Percentiles rank a stretch among this genome's conserved stretches.
Evolutionary conservation across 192 early-diverging fungal genomes (phyloP).

Genomic region (Entophlyctis luteolus): DNA sequence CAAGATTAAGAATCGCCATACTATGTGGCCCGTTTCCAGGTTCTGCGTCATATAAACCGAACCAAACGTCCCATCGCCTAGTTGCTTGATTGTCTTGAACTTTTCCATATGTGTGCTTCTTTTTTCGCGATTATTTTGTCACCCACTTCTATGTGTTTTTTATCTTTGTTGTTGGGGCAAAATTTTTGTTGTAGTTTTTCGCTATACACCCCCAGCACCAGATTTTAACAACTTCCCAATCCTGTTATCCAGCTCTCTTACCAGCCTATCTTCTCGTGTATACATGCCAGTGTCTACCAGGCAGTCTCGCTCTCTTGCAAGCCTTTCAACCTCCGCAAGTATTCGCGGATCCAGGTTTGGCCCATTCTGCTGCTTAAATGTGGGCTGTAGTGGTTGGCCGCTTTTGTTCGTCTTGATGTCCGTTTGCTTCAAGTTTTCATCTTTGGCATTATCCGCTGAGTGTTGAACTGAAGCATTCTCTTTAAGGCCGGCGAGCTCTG

Average conservation of each 20-base stretch:
- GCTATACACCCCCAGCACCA: no score
- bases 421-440: neutral
- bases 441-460: neutral
- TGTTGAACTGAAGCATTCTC: neutral
- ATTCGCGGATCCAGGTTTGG: slow-evolving; percentile 28
- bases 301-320: slow-evolving; percentile 40
- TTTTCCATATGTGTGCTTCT: slow-evolving; percentile 40
- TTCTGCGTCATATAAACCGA: slow-evolving; percentile 67
- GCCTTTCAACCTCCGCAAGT: slow-evolving; percentile 37
- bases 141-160: no score
- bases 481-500: slow-evolving; percentile 4
- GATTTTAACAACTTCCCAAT: slow-evolving; percentile 26
- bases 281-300: slow-evolving; percentile 45
- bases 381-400: neutral
- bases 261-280: slow-evolving; percentile 38
- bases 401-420: neutral
- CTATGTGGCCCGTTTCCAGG: slow-evolving; percentile 58
- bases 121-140: no score
- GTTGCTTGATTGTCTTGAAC: slow-evolving; percentile 63
- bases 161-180: no score
- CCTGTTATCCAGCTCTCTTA: slow-evolving; percentile 40
- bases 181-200: no score
- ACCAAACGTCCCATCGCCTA: slow-evolving; percentile 83
- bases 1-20: slow-evolving; percentile 46
- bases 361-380: neutral